Evolutionary conservation across 1,284 basidiomycete species (phyloP), one percentile per base, ranked within the genome.

Genomic region (Apiotrichum mycotoxinovorans): DNA sequence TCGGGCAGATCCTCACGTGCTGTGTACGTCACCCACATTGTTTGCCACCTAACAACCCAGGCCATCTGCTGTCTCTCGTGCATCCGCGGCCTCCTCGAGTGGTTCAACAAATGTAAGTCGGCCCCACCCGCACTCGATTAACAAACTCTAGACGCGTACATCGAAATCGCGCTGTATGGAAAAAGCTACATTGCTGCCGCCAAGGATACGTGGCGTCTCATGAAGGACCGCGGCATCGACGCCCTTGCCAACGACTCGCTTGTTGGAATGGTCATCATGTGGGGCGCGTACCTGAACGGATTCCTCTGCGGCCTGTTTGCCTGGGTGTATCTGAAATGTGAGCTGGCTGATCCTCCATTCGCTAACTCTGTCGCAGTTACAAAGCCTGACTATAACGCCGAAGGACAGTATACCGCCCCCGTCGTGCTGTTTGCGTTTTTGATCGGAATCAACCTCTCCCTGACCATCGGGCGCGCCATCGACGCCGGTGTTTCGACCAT

Each of bases 171-270:
- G 0, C 79, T 94, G 3, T 94, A 92, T 72, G 91, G 91, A 25
- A 94, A 95, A 77, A 78, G 85, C 1, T 95, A 94, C 68, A 83
- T 91, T 52, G 71, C 80, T 18, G 91, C 91, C n/a, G 89, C 91
- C 4, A 91, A 89, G 75, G 89, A 92, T 71, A 91, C 91, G 0
- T 95, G 89, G 89, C 81, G 82, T n/a, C 72, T 93, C 53, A 85
- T 94, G 79, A 85, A 84, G 67, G 87, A 93, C 68, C 83, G 89
- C 56, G 91, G 87, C 26, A 87, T 93, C 64, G 87, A 90, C 68
- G 88, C 87, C 1, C 76, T 95, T 18, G 82, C 92, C 68, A 92
- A 94, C 70, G 91, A 94, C 74, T 88, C 84, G 1, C 81, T 94
- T 20, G 86, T 92, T 60, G 84, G 86, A 66, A 91, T 88, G 64